These are phyloP conservation scores for Silene conica DNA, from an alignment of 148 eudicot species.

Conservation along the genomic window DNA sequence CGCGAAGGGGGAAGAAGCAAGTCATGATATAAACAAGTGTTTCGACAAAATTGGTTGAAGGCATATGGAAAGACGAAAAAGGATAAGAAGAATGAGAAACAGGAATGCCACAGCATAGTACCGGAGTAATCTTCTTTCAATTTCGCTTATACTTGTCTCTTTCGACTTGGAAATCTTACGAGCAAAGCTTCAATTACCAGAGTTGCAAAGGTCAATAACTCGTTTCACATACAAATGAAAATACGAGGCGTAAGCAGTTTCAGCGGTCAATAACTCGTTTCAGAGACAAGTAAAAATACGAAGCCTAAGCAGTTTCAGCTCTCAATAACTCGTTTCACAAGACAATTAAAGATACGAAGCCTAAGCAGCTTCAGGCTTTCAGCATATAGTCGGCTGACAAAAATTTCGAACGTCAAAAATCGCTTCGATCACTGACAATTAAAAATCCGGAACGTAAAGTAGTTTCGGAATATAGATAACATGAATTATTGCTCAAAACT, in stretches of 20 bases:
- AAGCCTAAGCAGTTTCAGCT: no score
- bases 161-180: not conserved
- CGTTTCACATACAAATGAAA: not conserved
- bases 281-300: no score
- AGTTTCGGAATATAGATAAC: no score
- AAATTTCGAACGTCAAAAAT: no score
- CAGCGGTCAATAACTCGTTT: not conserved
- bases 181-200: not conserved
- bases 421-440: no score
- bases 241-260: not conserved
- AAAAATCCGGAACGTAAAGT: no score
- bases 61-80: not conserved
- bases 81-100: not conserved
- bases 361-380: no score
- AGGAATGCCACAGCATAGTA: not conserved
- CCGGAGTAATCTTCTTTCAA: not conserved
- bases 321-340: no score
- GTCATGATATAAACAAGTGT: not conserved
- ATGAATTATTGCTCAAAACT: no score
- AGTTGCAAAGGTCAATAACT: not conserved
- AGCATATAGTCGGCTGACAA: no score
- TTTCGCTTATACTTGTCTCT: not conserved
- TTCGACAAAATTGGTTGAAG: not conserved
- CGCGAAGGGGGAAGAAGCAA: not conserved
- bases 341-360: no score